Evolutionary conservation across 2,329 filamentous ascomycete genomes (phyloP).

Genomic region (Epichloe gansuensis): DNA sequence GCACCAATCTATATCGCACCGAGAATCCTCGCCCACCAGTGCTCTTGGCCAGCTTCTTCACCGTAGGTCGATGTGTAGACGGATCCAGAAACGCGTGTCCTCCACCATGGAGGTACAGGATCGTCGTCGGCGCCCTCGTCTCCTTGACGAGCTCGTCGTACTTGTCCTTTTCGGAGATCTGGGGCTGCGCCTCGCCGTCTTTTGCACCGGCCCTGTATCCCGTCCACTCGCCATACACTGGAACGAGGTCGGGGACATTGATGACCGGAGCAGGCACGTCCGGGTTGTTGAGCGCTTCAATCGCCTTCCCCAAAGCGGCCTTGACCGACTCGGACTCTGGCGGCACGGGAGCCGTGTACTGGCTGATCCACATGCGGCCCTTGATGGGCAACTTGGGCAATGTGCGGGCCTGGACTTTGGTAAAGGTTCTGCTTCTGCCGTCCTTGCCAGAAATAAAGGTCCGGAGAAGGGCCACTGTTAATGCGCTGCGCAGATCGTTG

Average conservation of each 20-base stretch:
- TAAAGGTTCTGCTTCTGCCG: constrained; percentile 36
- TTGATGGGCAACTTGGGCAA: constrained; percentile 56
- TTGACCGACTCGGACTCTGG: constrained; percentile 38
- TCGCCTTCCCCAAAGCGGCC: constrained; percentile 44
- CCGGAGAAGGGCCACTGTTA: constrained; percentile 62
- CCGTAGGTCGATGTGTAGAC: constrained; percentile 46
- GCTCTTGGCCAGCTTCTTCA: constrained; percentile 50
- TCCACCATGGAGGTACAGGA: constrained; percentile 68
- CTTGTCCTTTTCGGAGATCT: constrained; percentile 49
- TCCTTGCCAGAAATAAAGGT: constrained; percentile 37
- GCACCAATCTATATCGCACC: constrained; percentile 63
- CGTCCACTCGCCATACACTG: constrained; percentile 65
- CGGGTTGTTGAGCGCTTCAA: constrained; percentile 22
- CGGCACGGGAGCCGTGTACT: constrained; percentile 50
- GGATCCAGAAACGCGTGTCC: constrained; percentile 65
- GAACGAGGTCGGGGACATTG: constrained; percentile 37
- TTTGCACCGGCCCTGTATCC: constrained; percentile 49
- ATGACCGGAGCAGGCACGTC: constrained; percentile 7
- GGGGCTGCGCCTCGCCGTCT: constrained; percentile 36
- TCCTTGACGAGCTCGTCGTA: constrained; percentile 58
- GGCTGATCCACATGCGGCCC: constrained; percentile 72
- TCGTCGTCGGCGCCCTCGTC: constrained; percentile 46
- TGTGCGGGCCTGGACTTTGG: constrained; percentile 50
- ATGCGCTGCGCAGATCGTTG: constrained; percentile 64
- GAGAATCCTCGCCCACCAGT: constrained; percentile 58